Evolutionary conservation across 805 yeast genomes (phyloP), one percentile per base, ranked within the genome.

Genomic region (Cyberlindnera euphorbiiphila): DNA sequence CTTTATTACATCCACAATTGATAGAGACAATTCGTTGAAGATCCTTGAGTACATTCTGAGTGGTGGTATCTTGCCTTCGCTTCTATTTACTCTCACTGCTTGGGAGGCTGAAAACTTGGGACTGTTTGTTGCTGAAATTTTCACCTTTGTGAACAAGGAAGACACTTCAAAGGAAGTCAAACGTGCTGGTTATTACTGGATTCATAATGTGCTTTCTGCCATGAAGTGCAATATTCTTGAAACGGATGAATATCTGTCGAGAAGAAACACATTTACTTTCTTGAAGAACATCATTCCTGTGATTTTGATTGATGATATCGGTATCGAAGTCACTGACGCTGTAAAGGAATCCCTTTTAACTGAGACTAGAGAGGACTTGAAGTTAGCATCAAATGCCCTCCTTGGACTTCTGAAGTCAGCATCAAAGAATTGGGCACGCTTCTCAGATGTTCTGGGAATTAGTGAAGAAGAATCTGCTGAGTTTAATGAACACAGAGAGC

Each of bases 101-200:
- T 60, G 69, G 4, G 96, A 89, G 53, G 79, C 95, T 2, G 95
- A 88, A 49, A 84, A 85, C 53, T 57, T 88, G 25, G 95, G 95
- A 4, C 59, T 85, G 10, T 88, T 89, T 48, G 74, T 76, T 48
- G 66, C 75, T 18, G 78, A 75, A 17, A 44, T 83, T 1, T 61
- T 86, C 29, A 61, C 56, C 6, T 60, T 59, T 16, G 62, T 81
- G 29, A 72, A 74, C 38, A 42, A 51, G n/a, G 59, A 60, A 10
- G 59, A 49, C 0, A 29, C 45, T 2, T 34, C 47, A 3, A 43
- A 39, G n/a, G 46, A 34, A 3, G 68, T 64, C 50, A 62, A 71
- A 18, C 59, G 55, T 9, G 45, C 60, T 3, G 47, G 82, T 3
- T 81, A 47, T 37, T 43, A 68, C 8, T 83, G 83, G 74, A 87